These are phyloP conservation scores for Morella rubra DNA, from an alignment of 306 rosid genomes.

Conservation along the genomic window DNA sequence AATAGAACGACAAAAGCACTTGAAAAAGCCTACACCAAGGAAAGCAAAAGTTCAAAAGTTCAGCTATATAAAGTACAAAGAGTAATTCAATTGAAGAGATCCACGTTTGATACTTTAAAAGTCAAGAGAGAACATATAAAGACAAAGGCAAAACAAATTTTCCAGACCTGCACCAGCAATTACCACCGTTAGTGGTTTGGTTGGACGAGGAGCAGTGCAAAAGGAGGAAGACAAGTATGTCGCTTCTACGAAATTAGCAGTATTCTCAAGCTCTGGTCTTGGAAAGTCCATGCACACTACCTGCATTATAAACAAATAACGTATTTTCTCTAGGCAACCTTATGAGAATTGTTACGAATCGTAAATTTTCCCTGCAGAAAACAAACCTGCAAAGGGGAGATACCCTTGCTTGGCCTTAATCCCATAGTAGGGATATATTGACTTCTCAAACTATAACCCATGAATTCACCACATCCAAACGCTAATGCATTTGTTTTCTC, in stretches of 20 bases:
- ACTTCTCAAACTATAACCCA: slow-evolving; percentile 43
- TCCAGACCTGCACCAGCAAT: slow-evolving; percentile 92
- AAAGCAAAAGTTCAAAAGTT: background rate
- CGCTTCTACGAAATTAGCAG: slow-evolving; percentile 81
- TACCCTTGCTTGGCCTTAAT: slow-evolving; percentile 36
- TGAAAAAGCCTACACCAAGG: background rate
- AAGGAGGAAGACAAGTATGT: slow-evolving; percentile 78
- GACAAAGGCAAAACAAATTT: background rate
- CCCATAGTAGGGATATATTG: slow-evolving; percentile 28
- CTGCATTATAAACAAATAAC: slow-evolving; percentile 20
- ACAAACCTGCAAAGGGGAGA: slow-evolving; percentile 52
- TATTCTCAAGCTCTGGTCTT: slow-evolving; percentile 75
- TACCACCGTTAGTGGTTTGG: slow-evolving; percentile 67
- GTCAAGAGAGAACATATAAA: background rate
- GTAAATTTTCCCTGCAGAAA: background rate
- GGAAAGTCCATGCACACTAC: slow-evolving; percentile 88
- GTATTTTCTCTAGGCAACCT: slow-evolving; percentile 13
- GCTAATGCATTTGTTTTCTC: slow-evolving; percentile 42
- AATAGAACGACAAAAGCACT: background rate
- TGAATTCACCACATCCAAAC: slow-evolving; percentile 46
- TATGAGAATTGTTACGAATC: background rate
- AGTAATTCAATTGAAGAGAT: background rate
- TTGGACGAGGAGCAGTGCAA: slow-evolving; percentile 63
- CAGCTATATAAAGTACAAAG: background rate
- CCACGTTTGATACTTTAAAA: background rate